Evolutionary conservation across 768 basidiomycete genomes (phyloP).

Genomic region (Macrolepiota dolichaula): DNA sequence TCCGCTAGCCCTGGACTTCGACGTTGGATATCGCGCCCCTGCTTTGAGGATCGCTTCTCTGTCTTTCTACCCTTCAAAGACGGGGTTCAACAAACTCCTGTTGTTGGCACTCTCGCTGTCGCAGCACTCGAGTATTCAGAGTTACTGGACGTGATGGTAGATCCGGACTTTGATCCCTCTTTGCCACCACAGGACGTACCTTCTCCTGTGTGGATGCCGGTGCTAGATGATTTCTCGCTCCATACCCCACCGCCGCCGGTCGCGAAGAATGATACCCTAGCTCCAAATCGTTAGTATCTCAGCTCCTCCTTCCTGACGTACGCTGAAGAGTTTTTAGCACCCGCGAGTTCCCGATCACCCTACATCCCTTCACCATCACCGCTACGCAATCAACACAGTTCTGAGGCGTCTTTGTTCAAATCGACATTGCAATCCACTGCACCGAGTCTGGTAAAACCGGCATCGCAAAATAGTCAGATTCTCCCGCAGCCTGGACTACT

Average conservation of each 20-base stretch:
- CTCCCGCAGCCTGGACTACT: slow-evolving; percentile 13
- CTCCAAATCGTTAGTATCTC: not conserved
- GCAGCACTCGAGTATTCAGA: slow-evolving; percentile 73
- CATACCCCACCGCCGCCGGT: not conserved
- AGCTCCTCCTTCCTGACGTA: slow-evolving; percentile 4
- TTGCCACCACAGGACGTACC: slow-evolving; percentile 13
- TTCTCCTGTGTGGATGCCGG: slow-evolving; percentile 7
- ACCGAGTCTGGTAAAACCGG: not conserved
- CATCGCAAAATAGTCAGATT: not conserved
- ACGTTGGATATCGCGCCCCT: slow-evolving; percentile 69
- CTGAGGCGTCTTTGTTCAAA: not conserved
- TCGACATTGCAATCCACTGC: not conserved
- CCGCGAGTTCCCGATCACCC: slow-evolving; percentile 25
- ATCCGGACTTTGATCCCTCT: slow-evolving; percentile 34
- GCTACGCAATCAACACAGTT: slow-evolving; percentile 38
- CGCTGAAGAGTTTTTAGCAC: slow-evolving; percentile 16
- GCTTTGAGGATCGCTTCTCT: slow-evolving; percentile 69
- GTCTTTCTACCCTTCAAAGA: slow-evolving; percentile 46
- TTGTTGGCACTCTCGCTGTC: slow-evolving; percentile 54
- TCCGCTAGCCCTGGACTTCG: slow-evolving; percentile 54
- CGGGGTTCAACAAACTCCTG: slow-evolving; percentile 33
- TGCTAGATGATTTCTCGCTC: not conserved
- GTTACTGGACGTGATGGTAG: slow-evolving; percentile 60
- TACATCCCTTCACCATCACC: slow-evolving; percentile 48
- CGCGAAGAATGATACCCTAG: not conserved